Percentiles rank a stretch among this genome's conserved stretches.
Evolutionary conservation across 768 basidiomycete genomes (phyloP).

Genomic region (Stropharia rugosoannulata): DNA sequence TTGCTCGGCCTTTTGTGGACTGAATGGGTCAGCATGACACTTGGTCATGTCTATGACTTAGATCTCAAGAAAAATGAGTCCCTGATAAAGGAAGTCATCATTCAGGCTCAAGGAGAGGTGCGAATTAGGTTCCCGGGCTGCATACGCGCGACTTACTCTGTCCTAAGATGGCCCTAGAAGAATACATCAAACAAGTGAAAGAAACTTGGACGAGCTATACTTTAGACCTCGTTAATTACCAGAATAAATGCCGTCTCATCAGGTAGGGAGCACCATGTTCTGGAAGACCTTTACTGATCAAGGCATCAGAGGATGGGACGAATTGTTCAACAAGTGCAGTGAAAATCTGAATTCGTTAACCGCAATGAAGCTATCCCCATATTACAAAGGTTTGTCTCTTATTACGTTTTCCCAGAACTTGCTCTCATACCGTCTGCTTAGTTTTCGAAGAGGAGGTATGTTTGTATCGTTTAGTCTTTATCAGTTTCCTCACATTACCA

Average conservation of each 20-base stretch:
- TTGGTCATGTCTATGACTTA: constrained; percentile 96
- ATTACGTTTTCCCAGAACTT: not conserved
- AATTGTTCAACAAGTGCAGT: constrained; percentile 93
- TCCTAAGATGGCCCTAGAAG: constrained; percentile 89
- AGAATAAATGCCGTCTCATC: constrained; percentile 97
- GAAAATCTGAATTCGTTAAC: constrained; percentile 95
- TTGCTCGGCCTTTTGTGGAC: constrained; percentile 4
- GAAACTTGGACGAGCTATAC: constrained; percentile 97
- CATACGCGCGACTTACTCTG: constrained; percentile 24
- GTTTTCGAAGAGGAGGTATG: constrained; percentile 87
- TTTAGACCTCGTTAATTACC: constrained; percentile 95
- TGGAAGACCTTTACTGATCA: constrained; percentile 2
- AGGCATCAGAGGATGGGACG: constrained; percentile 84
- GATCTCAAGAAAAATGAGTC: constrained; percentile 93
- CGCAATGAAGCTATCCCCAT: constrained; percentile 98
- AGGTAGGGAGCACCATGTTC: constrained; percentile 41
- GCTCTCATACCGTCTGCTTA: constrained; percentile 24
- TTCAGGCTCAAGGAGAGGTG: constrained; percentile 97
- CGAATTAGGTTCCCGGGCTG: constrained; percentile 6
- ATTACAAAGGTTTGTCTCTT: constrained; percentile 78
- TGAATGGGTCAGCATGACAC: constrained; percentile 68
- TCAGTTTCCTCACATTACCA: not conserved
- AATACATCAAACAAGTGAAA: constrained; percentile 94
- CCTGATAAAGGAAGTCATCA: constrained; percentile 90
- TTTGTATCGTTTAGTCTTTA: not conserved